These are phyloP conservation scores for Dichotomocladium elegans DNA, from an alignment of 371 early-diverging fungal genomes.

Conservation along the genomic window DNA sequence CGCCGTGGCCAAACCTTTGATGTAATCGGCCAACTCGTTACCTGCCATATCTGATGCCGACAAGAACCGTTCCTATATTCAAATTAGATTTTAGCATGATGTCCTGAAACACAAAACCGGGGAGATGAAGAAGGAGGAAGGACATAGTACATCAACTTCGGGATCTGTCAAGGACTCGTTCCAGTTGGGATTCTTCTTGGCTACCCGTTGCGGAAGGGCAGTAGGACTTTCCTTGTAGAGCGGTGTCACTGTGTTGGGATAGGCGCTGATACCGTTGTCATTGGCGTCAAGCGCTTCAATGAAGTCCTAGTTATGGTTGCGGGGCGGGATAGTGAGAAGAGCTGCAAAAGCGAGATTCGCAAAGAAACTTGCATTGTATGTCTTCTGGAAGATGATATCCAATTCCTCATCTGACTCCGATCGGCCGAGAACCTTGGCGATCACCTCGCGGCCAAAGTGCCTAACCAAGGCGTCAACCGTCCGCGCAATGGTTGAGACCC, in stretches of 20 bases:
- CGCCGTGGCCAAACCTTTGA: constrained; percentile 61
- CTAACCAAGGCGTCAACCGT: constrained; percentile 17
- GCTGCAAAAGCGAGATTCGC: neutral
- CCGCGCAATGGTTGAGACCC: neutral
- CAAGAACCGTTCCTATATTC: constrained; percentile 48
- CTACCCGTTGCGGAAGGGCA: constrained; percentile 73
- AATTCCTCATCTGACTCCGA: constrained; percentile 50
- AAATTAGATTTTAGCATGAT: neutral
- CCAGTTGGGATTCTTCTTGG: constrained; percentile 91
- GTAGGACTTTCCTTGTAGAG: constrained; percentile 80
- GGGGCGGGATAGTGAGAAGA: too few species aligned
- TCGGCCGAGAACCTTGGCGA: constrained; percentile 56
- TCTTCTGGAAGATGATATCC: constrained; percentile 70
- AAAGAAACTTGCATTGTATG: constrained; percentile 62
- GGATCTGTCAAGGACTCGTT: constrained; percentile 71
- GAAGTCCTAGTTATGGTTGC: constrained; percentile 49
- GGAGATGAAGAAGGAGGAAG: neutral
- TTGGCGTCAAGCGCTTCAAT: constrained; percentile 74
- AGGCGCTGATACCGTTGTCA: constrained; percentile 91
- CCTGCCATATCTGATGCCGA: constrained; percentile 80
- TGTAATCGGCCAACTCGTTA: constrained; percentile 63
- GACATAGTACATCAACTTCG: constrained; percentile 52
- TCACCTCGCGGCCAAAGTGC: constrained; percentile 86
- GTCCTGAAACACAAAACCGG: too few species aligned
- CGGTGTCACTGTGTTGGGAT: constrained; percentile 74